Base-by-base conservation (phyloP, 257 asterid species). In the Rhazya stricta region DNA sequence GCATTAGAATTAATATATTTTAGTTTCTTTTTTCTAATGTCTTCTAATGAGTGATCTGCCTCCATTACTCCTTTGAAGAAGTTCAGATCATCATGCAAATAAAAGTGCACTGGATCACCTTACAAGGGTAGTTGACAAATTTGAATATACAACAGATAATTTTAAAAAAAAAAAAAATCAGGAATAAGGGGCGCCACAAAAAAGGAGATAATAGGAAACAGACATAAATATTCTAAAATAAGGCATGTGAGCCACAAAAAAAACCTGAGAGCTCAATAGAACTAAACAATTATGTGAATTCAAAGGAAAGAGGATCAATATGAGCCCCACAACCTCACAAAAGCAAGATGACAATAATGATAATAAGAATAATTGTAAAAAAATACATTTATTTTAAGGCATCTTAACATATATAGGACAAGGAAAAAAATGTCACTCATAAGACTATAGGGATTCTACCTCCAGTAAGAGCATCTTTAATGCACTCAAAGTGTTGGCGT, bases 381-480 rank as follows among this genome's bases (percentile, higher is more conserved):
- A 65, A 81, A 85, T 72, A 86, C 75, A 66, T 91, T 80, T 89
- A n/a, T 88, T 76, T 89, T 81, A 85, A 92, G 82, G 80, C 94
- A 90, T 89, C 75, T 86, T 96, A 29, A 80, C 69, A 82, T 81
- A 83, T 56, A 51, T 15, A 21, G 21, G 37, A 66, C 6, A 8
- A 10, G 11, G 11, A 15, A 66, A 65, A 4, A 66, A 36, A 12
- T 21, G 6, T 37, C 45, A 63, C 29, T 12, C 6, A 3, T 34
- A 19, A 15, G 46, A 65, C 36, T 65, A 36, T 36, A 65, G 18
- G 69, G 69, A 16, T 18, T 66, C 46, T 88, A 93, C 98, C 82
- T 91, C 94, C 76, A 93, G 94, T 85, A 93, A 82, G 79, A 83
- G 86, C 67, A 83, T 74, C 84, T 89, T 93, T 23, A 93, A 71